Base-by-base conservation (phyloP, 1,139 yeast species). In the Saccharomycopsis crataegensis region DNA sequence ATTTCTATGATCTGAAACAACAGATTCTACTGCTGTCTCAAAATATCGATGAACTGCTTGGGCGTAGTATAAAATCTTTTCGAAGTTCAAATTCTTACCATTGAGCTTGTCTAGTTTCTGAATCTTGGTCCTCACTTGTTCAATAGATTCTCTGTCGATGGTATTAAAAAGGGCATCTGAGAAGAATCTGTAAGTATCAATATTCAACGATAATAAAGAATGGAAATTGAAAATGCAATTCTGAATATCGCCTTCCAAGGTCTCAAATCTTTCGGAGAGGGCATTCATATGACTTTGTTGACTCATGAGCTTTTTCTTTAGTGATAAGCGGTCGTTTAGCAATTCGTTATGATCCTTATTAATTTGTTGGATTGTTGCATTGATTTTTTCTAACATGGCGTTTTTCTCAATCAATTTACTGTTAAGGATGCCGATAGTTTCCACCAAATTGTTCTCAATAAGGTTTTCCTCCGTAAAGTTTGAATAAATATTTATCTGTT, bases 21-120 rank as follows among this genome's bases (percentile, higher is more conserved):
- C n/a, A 1, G 54, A 22, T n/a, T 50, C 48, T 12, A 52, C 49
- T 5, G 54, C 54, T 11, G 49, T 17, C 7, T 46, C 43, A 42
- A 55, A 54, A 46, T 55, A 55, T 12, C 43, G 51, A 32, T 55
- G 51, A 6, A 55, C 51, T 7, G 56, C 47, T 34, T 50, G 44
- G 28, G 46, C 48, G 6, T 57, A 47, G 38, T 54, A 45, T 8
- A 47, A 17, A 14, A 55, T 55, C 34, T 55, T 55, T 5, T 54
- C 57, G 37, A 53, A 49, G 31, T 53, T 55, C 9, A 50, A 28
- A 16, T 37, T 12, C 14, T 46, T 49, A n/a, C 17, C 43, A 12
- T 45, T 42, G 12, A 42, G 40, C 28, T 47, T 44, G n/a, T 33
- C 12, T 17, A 55, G 42, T 22, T 49, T 50, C 6, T 33, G 12